phyloP scores from a whole-genome alignment of 2,329 filamentous ascomycete genomes.

The Talaromyces sp. region DNA sequence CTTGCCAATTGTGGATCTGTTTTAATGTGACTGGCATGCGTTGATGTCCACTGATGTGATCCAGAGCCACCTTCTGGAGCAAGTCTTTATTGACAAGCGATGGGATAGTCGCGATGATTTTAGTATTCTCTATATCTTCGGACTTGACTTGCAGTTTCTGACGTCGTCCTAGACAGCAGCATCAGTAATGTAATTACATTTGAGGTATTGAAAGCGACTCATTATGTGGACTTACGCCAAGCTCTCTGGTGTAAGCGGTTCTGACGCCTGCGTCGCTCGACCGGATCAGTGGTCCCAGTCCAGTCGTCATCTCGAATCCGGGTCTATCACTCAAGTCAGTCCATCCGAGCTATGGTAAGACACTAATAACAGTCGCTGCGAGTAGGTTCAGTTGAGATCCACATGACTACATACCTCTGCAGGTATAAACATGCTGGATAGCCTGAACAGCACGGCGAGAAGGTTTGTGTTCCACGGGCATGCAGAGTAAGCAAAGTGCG shows the following conservation, averaged over 20 bases:
- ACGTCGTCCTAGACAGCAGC: neutral
- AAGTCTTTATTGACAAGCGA: neutral
- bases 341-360: neutral
- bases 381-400: neutral
- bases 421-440: neutral
- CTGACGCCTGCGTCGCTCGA: constrained; percentile 21
- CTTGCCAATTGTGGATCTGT: constrained; percentile 7
- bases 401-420: neutral
- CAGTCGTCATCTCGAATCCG: constrained; percentile 20
- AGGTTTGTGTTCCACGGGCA: neutral
- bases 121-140: neutral
- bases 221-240: constrained; percentile 18
- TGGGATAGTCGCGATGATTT: neutral
- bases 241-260: constrained; percentile 25
- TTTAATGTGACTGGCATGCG: constrained; percentile 12
- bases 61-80: constrained; percentile 1
- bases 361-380: neutral
- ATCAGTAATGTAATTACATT: neutral
- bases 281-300: constrained; percentile 20
- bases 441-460: neutral
- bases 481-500: neutral
- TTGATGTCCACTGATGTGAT: constrained; percentile 14
- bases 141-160: neutral
- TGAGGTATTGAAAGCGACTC: neutral
- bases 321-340: neutral